Conservation (phyloP, 2,329 filamentous ascomycete species). For the Stromatinia cepivora region DNA sequence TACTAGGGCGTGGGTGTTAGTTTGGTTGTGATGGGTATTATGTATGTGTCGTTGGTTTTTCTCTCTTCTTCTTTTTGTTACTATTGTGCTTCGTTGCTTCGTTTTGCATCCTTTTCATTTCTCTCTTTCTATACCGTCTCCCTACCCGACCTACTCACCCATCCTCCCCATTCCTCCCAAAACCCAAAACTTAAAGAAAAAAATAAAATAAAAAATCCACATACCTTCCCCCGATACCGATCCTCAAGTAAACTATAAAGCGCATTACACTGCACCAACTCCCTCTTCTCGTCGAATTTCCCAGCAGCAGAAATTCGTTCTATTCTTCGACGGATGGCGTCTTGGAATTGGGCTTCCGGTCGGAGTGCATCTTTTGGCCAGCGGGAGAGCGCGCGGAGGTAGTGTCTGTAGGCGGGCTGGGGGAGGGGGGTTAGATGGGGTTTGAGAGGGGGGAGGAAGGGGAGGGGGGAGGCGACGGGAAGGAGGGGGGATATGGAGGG, state of each 20-base stretch:
- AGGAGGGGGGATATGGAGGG: neutral
- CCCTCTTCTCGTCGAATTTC: conserved; percentile 46
- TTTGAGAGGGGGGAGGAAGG: neutral
- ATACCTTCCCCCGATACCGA: conserved; percentile 57
- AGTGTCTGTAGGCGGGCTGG: conserved; percentile 49
- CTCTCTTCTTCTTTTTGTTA: no score
- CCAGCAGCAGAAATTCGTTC: conserved; percentile 39
- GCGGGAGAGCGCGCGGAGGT: conserved; percentile 52
- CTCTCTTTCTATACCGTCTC: neutral
- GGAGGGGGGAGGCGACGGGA: neutral
- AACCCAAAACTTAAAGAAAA: neutral
- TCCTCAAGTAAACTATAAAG: conserved; percentile 60
- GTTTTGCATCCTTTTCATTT: neutral
- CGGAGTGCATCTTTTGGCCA: conserved; percentile 67
- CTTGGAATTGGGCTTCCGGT: conserved; percentile 62
- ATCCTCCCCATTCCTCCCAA: neutral
- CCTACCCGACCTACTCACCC: no score
- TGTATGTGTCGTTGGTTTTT: no score
- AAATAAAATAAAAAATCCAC: neutral
- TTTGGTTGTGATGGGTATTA: no score
- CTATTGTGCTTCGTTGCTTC: no score
- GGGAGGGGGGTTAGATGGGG: neutral
- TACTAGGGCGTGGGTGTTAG: conserved; percentile 42
- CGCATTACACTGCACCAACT: conserved; percentile 59
- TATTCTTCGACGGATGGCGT: conserved; percentile 52